A percentile compares a stretch with the other conserved stretches of the same genome.
Conservation (phyloP, 2,329 filamentous ascomycete genomes). For the Phialophora macrospora region DNA sequence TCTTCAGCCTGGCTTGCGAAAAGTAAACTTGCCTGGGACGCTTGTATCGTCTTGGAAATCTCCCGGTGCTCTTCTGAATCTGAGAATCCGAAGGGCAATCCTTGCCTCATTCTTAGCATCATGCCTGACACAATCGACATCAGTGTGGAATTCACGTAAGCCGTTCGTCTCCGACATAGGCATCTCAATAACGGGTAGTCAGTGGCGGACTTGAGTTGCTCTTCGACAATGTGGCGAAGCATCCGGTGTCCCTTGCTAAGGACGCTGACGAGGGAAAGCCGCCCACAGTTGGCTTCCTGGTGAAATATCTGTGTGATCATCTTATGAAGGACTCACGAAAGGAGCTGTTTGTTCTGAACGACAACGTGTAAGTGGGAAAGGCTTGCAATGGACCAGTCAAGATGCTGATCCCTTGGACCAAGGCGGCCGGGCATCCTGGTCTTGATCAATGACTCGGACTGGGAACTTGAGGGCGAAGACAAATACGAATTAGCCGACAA, state of each 20-base stretch:
- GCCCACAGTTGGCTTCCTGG: slow-evolving; percentile 74
- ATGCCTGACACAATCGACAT: slow-evolving; percentile 55
- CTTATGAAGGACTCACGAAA: slow-evolving; percentile 83
- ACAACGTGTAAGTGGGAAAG: slow-evolving; percentile 71
- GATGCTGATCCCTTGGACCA: neutral
- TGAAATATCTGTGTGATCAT: slow-evolving; percentile 77
- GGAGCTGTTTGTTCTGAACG: slow-evolving; percentile 87
- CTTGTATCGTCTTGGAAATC: neutral
- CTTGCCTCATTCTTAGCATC: neutral
- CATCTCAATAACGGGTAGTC: slow-evolving; percentile 10
- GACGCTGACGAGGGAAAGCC: slow-evolving; percentile 62
- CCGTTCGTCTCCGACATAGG: neutral
- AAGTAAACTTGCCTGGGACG: neutral
- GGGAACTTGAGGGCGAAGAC: slow-evolving; percentile 96
- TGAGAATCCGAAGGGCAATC: neutral
- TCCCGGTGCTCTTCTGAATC: neutral
- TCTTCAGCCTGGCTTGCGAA: neutral
- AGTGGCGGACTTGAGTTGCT: slow-evolving; percentile 94
- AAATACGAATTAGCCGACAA: slow-evolving; percentile 78
- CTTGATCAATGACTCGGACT: slow-evolving; percentile 96
- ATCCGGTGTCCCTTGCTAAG: slow-evolving; percentile 66
- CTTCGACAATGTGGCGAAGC: slow-evolving; percentile 80
- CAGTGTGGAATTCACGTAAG: slow-evolving; percentile 75
- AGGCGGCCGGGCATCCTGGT: slow-evolving; percentile 95
- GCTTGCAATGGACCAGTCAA: neutral